Conservation (phyloP, 257 asterid genomes). For the Anisodus tanguticus region DNA sequence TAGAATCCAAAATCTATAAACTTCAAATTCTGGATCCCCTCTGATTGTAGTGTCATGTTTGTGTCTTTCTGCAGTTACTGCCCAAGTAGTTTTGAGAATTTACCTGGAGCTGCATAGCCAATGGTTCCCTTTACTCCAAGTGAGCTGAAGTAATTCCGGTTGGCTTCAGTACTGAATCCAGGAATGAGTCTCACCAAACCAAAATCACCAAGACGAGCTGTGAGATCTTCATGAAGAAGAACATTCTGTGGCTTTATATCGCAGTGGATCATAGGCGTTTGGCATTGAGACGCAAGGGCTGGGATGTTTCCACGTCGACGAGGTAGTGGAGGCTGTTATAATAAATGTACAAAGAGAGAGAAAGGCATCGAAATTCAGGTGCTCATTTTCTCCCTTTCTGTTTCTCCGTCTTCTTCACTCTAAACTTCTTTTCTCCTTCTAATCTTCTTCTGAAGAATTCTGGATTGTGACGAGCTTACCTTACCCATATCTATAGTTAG, state of each 20-base stretch:
- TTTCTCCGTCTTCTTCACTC: too few relatives aligned
- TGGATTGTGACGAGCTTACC: too few relatives aligned
- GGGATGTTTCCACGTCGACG: conserved; percentile 29
- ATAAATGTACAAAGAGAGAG: too few relatives aligned
- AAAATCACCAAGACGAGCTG: conserved; percentile 55
- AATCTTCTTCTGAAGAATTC: too few relatives aligned
- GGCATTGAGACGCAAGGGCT: conserved; percentile 30
- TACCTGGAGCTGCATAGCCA: conserved; percentile 66
- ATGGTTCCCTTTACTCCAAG: conserved; percentile 53
- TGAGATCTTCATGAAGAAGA: too few relatives aligned
- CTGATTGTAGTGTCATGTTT: background rate
- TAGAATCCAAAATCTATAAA: too few relatives aligned
- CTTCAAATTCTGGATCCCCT: too few relatives aligned
- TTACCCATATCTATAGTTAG: too few relatives aligned
- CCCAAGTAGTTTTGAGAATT: background rate
- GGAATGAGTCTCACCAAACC: conserved; percentile 51
- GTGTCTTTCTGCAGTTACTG: background rate
- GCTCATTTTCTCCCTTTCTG: too few relatives aligned
- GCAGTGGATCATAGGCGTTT: conserved; percentile 49
- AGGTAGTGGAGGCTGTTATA: conserved; percentile 43
- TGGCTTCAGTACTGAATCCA: conserved; percentile 18
- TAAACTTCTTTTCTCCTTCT: too few relatives aligned
- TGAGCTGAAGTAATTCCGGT: conserved; percentile 43
- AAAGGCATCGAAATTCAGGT: too few relatives aligned
- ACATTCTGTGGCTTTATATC: conserved; percentile 59